Base-by-base conservation (phyloP, 306 rosid species). In the Acacia confusa region DNA sequence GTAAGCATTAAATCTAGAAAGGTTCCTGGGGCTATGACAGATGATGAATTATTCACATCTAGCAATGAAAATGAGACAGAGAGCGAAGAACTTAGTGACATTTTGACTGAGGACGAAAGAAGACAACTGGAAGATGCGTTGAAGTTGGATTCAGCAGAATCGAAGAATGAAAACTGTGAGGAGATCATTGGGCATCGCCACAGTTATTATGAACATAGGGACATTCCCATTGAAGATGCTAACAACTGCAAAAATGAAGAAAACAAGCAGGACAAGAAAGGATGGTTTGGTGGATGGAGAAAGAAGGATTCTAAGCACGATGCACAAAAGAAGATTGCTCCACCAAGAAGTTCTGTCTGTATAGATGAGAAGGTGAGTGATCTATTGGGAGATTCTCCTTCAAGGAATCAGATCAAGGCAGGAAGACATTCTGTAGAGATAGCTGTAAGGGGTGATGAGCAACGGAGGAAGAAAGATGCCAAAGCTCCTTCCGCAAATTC, bases 251-350 rank as follows among this genome's bases (percentile, higher is more conserved):
- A 70, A 86, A 85, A 85, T 88, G 96, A 84, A 68, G 99, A 92
- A 82, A 85, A 28, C 67, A 94, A 87, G 78, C 94, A 85, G 81
- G 98, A 91, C 82, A 96, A 91, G 89, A 93, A 91, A 87, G 98
- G 99, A 79, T 93, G 98, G 98, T 93, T 93, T 82, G 92, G 94
- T 78, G 99, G 98, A 61, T 93, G 98, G 98, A 92, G 97, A 82
- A 93, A 92, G 88, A 88, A 90, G 77, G 98, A 92, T 79, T 61
- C 83, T n/a, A 92, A 87, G 83, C 75, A 19, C 13, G 97, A 93
- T 88, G 82, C 15, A 4, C 90, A 74, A 25, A 96, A 87, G 79
- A 89, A 85, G 88, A 83, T 89, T 78, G 75, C 85, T 57, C 94
- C 96, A 9, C 98, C 98, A 15, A 90, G 98, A 90, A 95, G 84